Percentiles rank a stretch among this genome's conserved stretches.
Conservation (phyloP, 768 basidiomycete species). For the Suillus subluteus region DNA sequence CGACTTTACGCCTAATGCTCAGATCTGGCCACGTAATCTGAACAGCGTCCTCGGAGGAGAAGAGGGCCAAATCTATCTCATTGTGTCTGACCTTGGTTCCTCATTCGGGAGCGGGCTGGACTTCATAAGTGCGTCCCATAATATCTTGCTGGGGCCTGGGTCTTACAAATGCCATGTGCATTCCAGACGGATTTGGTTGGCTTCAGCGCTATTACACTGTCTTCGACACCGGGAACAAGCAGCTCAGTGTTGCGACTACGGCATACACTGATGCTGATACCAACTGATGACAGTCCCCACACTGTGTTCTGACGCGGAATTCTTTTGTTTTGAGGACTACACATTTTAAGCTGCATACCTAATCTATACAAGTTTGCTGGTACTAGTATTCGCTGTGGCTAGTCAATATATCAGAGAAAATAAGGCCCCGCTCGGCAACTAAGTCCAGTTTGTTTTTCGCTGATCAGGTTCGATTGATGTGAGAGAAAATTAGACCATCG, state of each 20-base stretch:
- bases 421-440: no score
- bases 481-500: no score
- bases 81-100: slow-evolving; percentile 56
- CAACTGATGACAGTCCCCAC: slow-evolving; percentile 29
- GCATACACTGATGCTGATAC: slow-evolving; percentile 48
- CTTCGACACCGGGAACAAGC: slow-evolving; percentile 42
- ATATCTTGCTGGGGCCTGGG: background rate
- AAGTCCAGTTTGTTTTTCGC: no score
- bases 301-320: background rate
- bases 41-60: slow-evolving; percentile 63
- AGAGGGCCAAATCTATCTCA: slow-evolving; percentile 54
- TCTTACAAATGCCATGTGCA: slow-evolving; percentile 4
- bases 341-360: no score
- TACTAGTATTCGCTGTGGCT: no score
- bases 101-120: slow-evolving; percentile 61
- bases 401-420: no score
- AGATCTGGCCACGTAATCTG: slow-evolving; percentile 68
- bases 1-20: slow-evolving; percentile 64
- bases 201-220: slow-evolving; percentile 65
- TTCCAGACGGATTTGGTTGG: slow-evolving; percentile 58
- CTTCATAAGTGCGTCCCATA: slow-evolving; percentile 56
- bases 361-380: background rate
- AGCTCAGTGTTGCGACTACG: slow-evolving; percentile 32
- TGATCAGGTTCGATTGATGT: no score
- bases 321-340: background rate